phyloP scores from a whole-genome alignment of 495 filamentous ascomycete genomes.

The Hypoxylon perforatum region DNA sequence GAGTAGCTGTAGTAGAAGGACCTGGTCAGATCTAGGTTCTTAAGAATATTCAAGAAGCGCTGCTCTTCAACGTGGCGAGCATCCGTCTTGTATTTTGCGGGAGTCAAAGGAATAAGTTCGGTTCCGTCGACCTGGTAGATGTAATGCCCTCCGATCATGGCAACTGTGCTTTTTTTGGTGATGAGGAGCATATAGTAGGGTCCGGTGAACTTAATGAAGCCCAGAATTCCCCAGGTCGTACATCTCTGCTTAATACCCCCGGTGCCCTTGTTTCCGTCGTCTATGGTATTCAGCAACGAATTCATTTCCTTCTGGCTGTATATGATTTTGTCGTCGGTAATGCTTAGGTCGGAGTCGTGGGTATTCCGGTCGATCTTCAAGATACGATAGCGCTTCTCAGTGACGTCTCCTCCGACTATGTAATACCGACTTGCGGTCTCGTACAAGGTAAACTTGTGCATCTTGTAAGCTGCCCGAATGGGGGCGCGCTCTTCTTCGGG shows the following conservation, averaged over 20 bases:
- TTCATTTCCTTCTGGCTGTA: conserved; percentile 95
- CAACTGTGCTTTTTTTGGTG: conserved; percentile 94
- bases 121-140: conserved; percentile 97
- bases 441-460: conserved; percentile 96
- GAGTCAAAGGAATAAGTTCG: conserved; percentile 86
- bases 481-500: conserved; percentile 66
- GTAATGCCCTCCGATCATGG: conserved; percentile 95
- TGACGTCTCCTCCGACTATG: conserved; percentile 89
- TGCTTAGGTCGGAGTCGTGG: conserved; percentile 80
- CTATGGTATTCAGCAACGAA: conserved; percentile 90
- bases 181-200: conserved; percentile 98
- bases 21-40: conserved; percentile 86
- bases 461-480: conserved; percentile 79
- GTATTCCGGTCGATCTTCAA: conserved; percentile 93
- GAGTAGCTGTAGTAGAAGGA: conserved; percentile 99
- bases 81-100: conserved; percentile 77
- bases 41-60: conserved; percentile 86
- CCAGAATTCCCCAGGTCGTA: conserved; percentile 91
- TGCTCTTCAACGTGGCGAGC: conserved; percentile 86
- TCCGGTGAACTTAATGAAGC: conserved; percentile 95
- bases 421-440: conserved; percentile 94
- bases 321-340: conserved; percentile 93
- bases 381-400: conserved; percentile 88
- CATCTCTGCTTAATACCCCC: conserved; percentile 93
- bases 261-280: conserved; percentile 91